Evolutionary conservation across 495 filamentous ascomycete species (phyloP), one percentile per base, ranked within the genome.

Genomic region (Penicillium argentinense): DNA sequence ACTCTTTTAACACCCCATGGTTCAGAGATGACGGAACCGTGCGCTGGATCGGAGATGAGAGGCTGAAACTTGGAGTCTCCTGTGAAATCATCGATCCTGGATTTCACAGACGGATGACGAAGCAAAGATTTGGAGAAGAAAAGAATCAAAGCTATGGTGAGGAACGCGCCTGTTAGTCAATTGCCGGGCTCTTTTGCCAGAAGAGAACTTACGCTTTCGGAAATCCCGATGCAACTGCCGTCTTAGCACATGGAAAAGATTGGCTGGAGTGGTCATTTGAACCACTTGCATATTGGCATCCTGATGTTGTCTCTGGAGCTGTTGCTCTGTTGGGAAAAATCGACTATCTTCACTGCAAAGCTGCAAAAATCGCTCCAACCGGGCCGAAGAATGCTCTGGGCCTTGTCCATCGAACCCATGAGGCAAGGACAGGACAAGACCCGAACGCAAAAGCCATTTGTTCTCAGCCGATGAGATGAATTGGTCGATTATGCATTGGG

Each of bases 201-300:
- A 26, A 13, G 26, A 13, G 22, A 32, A 81, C 88, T 78, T 82
- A 93, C 89, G 93, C 75, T 98, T 98, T 64, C 93, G 83, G 86
- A 98, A 98, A 70, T 98, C 95, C 45, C 93, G 79, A 78, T 97
- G 91, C 82, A 98, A 95, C 75, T 98, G 93, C 67, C 93, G 80
- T 65, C 93, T 84, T 46, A 98, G 79, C 55, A 96, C 84, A 74
- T 98, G 93, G 85, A 98, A 98, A 61, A 92, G 62, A 72, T 98
- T 98, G 46, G 93, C 73, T 21, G 93, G 93, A 13, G 79, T 84
- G 17, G 91, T 98, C 85, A 92, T 88, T 78, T 87, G 93, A 47
- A 82, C 88, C 66, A 98, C 85, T 77, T 98, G 93, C 89, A 98
- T 96, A 73, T 98, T 98, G 79, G 87, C 93, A 73, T 98, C 95